These are phyloP conservation scores for Vitis hybrid DNA, from an alignment of 177 flowering plant genomes.

Conservation along the genomic window DNA sequence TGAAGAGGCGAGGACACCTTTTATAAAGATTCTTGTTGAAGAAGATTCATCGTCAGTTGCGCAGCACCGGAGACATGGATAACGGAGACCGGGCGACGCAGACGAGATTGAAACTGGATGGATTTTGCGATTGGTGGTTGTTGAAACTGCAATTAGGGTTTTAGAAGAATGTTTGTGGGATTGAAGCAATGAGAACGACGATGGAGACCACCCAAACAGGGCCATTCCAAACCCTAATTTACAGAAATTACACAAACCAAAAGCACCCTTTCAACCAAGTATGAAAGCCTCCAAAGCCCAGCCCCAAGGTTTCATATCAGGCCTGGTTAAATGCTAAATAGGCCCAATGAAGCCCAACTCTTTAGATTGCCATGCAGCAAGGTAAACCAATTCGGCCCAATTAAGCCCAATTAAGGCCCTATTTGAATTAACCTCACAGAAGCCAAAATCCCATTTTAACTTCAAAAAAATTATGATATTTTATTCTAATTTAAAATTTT, in stretches of 20 bases:
- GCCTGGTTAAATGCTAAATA: too few species aligned
- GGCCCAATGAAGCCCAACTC: too few species aligned
- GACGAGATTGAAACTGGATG: neutral
- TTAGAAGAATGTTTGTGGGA: neutral
- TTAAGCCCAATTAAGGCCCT: too few species aligned
- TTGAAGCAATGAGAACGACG: conserved; percentile 8
- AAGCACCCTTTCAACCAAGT: too few species aligned
- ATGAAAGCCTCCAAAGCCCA: too few species aligned
- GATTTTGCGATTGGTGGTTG: neutral
- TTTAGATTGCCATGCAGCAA: fast-evolving
- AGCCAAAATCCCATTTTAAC: too few species aligned
- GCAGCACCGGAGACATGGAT: neutral
- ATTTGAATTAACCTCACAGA: too few species aligned
- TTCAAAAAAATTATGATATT: too few species aligned
- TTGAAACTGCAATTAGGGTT: neutral
- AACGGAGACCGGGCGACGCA: neutral
- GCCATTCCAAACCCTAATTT: conserved; percentile 8
- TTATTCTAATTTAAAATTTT: too few species aligned
- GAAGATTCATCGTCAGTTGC: conserved; percentile 9
- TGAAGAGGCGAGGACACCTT: conserved; percentile 17
- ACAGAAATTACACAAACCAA: too few species aligned
- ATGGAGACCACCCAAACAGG: neutral
- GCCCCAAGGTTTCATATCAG: too few species aligned
- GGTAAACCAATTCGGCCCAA: too few species aligned
- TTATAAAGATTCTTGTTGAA: conserved; percentile 22